A percentile compares a stretch with the other conserved stretches of the same genome.
Conservation (phyloP, 805 yeast species). For the Saccharomyces jurei region DNA sequence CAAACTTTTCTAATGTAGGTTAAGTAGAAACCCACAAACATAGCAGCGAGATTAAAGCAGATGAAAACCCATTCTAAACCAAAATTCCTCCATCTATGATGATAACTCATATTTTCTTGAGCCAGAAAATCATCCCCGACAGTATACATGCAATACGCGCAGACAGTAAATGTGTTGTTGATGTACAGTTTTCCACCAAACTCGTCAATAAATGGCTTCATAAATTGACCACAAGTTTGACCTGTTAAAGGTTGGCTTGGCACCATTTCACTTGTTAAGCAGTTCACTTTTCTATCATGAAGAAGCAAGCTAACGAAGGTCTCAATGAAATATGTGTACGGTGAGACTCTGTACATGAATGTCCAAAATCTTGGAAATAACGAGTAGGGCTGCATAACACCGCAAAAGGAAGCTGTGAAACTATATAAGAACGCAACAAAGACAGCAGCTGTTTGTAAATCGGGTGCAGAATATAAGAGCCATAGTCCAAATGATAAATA, state of each 20-base stretch:
- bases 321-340: constrained; percentile 49
- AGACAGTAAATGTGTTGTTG: constrained; percentile 35
- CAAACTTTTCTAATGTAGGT: constrained; percentile 2
- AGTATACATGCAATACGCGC: constrained; percentile 33
- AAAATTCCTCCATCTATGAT: constrained; percentile 48
- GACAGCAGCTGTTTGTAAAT: constrained; percentile 58
- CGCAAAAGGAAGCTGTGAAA: constrained; percentile 26
- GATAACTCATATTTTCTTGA: constrained; percentile 34
- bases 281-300: constrained; percentile 44
- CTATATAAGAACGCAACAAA: constrained; percentile 36
- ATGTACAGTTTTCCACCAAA: constrained; percentile 48
- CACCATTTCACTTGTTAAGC: constrained; percentile 40
- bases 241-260: constrained; percentile 47
- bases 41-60: constrained; percentile 36
- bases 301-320: constrained; percentile 40
- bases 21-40: constrained; percentile 9
- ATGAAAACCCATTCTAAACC: constrained; percentile 47
- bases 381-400: constrained; percentile 28
- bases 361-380: constrained; percentile 65
- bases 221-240: constrained; percentile 49
- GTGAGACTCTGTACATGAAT: constrained; percentile 57
- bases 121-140: constrained; percentile 32
- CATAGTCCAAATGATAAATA: constrained; percentile 39
- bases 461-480: constrained; percentile 48
- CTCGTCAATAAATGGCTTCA: constrained; percentile 33